phyloP scores from a whole-genome alignment of 2,329 filamentous ascomycete species.

The Xylaria sp. region DNA sequence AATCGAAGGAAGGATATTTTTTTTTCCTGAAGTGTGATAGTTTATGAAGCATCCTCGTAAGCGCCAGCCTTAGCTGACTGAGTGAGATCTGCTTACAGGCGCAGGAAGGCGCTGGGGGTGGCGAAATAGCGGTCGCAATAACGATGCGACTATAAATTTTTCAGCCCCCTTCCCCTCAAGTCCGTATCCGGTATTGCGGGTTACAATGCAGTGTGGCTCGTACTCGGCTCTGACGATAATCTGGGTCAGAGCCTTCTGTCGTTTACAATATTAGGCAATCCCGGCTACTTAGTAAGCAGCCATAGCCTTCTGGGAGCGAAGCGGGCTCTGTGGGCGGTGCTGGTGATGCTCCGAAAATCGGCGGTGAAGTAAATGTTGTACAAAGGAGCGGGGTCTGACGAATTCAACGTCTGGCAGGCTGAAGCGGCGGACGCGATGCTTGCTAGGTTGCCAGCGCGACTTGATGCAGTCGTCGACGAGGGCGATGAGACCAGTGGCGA shows the following conservation, averaged over 20 bases:
- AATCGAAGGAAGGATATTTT: constrained; percentile 17
- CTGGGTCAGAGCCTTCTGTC: constrained; percentile 35
- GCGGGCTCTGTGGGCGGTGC: constrained; percentile 49
- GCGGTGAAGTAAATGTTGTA: constrained; percentile 56
- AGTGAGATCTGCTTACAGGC: constrained; percentile 11
- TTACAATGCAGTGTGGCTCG: constrained; percentile 12
- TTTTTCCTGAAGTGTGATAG: not conserved
- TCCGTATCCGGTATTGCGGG: constrained; percentile 16
- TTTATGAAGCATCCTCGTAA: constrained; percentile 8
- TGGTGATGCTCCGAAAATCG: constrained; percentile 54
- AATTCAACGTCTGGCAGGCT: constrained; percentile 52
- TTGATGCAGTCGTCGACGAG: constrained; percentile 94
- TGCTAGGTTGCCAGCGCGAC: constrained; percentile 69
- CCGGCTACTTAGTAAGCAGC: constrained; percentile 50
- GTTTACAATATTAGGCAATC: constrained; percentile 28
- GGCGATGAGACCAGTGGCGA: constrained; percentile 88
- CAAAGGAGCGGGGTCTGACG: constrained; percentile 49
- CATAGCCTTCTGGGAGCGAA: constrained; percentile 53
- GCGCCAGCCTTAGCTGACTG: constrained; percentile 20
- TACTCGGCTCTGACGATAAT: constrained; percentile 24
- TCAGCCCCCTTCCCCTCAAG: constrained; percentile 14
- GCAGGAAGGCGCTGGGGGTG: constrained; percentile 13
- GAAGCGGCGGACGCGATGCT: constrained; percentile 57
- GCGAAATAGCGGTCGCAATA: constrained; percentile 22
- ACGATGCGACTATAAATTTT: constrained; percentile 12